Base-by-base conservation (phyloP, 2,329 filamentous ascomycete genomes). In the Cytospora paraplurivora region DNA sequence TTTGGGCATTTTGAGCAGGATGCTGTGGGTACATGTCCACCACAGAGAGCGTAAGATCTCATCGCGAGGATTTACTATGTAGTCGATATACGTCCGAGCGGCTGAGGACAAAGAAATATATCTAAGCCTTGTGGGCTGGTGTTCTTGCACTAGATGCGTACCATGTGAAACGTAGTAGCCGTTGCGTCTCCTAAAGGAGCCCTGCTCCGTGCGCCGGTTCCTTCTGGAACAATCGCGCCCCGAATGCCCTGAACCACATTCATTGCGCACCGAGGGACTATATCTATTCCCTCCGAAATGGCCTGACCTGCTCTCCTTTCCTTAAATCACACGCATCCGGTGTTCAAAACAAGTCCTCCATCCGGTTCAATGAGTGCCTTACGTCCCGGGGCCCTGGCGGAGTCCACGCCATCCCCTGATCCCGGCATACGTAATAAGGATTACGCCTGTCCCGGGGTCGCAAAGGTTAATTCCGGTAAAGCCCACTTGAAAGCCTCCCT, bases 371-470 rank as follows among this genome's bases (percentile, higher is more conserved):
- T 11, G 7, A 8, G 41, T 44, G 7, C n/a, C 41, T 10, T 21
- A n/a, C 12, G 7, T 47, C n/a, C 5, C 12, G 4, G 37, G n/a
- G n/a, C 44, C 44, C 44, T 47, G 13, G 21, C n/a, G n/a, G 3
- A 11, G 21, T 17, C 44, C 44, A 44, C 41, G 7, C 7, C 44
- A 47, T 35, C 56, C 56, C 56, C 56, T 52, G 56, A 52, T 12
- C 50, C 50, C 50, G 27, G 34, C 56, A 59, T 59, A 52, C 56
- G 56, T 59, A 59, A 27, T 27, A 27, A 27, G 27, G 27, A 27
- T 27, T 27, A 27, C 27, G 27, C 27, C 27, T 27, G 27, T 27
- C 27, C 27, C 27, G 27, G 27, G 27, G 27, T 27, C 27, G 27
- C 27, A 27, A 27, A 27, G 27, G 2, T 27, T 27, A 27, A 27